Percentiles rank a stretch among this genome's conserved stretches.
phyloP scores from a whole-genome alignment of 2,329 filamentous ascomycete species.

The Phyllosticta capitalensis region DNA sequence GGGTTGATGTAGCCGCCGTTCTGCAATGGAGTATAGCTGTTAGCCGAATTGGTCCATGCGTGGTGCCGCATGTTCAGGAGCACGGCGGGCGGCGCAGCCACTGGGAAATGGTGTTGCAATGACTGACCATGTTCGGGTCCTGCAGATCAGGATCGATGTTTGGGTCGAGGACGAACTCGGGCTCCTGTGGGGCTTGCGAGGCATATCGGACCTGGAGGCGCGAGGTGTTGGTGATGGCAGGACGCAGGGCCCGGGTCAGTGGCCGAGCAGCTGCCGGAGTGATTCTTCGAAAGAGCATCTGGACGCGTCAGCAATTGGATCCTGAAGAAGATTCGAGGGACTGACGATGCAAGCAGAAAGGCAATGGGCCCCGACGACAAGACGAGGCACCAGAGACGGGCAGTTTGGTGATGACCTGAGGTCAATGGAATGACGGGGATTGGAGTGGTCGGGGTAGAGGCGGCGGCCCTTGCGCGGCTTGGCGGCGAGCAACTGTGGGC shows the following conservation, averaged over 20 bases:
- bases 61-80: background rate
- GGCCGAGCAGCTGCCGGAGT: conserved; percentile 29
- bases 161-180: background rate
- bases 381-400: background rate
- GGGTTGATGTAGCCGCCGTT: conserved; percentile 81
- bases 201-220: conserved; percentile 27
- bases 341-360: conserved; percentile 3
- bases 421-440: background rate
- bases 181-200: conserved; percentile 14
- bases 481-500: background rate
- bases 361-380: conserved; percentile 3
- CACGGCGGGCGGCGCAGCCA: background rate
- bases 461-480: background rate
- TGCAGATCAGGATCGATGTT: conserved; percentile 40
- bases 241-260: conserved; percentile 27
- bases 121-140: conserved; percentile 58
- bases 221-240: conserved; percentile 24
- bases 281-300: conserved; percentile 37
- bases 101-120: background rate
- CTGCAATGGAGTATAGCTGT: conserved; percentile 33
- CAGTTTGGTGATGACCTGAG: background rate
- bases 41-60: background rate
- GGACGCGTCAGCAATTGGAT: background rate
- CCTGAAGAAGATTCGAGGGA: background rate
- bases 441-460: background rate